Conservation (phyloP, 768 basidiomycete genomes). For the Rhodotorula taiwanensis region DNA sequence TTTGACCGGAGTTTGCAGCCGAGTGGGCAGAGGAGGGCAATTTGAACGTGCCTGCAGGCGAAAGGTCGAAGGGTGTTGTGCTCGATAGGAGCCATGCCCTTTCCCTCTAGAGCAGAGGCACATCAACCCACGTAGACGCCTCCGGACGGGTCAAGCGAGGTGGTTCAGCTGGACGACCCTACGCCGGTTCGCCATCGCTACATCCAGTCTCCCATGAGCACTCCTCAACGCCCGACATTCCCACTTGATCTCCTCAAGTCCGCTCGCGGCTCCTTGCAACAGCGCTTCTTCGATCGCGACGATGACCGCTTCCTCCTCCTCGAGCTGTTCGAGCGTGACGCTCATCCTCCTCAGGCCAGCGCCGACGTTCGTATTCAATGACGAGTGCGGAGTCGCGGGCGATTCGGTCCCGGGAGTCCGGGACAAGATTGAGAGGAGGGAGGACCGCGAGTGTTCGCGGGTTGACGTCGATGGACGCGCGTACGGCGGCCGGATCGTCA, state of each 20-base stretch:
- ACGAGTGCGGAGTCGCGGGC: background rate
- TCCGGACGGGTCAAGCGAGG: too few species aligned
- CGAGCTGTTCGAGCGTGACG: slow-evolving; percentile 20
- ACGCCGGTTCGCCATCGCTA: background rate
- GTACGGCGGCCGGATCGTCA: slow-evolving; percentile 23
- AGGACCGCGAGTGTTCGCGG: background rate
- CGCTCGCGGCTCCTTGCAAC: background rate
- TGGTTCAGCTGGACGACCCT: background rate
- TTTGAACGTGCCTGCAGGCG: too few species aligned
- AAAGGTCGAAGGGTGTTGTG: too few species aligned
- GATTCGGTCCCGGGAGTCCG: background rate
- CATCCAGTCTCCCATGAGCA: slow-evolving; percentile 6
- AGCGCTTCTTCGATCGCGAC: background rate
- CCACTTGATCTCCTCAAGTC: slow-evolving; percentile 17
- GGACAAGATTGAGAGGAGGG: slow-evolving; percentile 13
- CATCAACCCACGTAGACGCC: too few species aligned
- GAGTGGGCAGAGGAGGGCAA: too few species aligned
- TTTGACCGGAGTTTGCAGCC: too few species aligned
- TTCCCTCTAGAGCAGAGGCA: too few species aligned
- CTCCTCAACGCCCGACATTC: slow-evolving; percentile 21
- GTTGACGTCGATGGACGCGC: background rate
- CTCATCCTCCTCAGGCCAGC: background rate
- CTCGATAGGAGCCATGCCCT: too few species aligned
- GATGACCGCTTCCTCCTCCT: slow-evolving; percentile 23
- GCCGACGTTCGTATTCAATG: background rate